Base-by-base conservation (phyloP, 2,329 filamentous ascomycete species). In the Botryotinia globosa region DNA sequence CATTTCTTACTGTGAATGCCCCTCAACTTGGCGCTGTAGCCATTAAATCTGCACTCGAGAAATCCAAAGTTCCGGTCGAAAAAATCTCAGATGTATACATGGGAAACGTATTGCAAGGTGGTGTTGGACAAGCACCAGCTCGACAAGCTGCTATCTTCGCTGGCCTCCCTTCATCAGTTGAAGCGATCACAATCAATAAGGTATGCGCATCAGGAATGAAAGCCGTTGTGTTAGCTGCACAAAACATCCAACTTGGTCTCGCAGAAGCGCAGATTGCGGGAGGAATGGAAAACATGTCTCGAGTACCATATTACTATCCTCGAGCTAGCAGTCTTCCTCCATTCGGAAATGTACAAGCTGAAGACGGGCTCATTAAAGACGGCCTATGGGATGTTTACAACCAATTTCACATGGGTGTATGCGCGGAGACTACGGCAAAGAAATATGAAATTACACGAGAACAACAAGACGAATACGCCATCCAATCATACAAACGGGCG, bases 231-330 rank as follows among this genome's bases (percentile, higher is more conserved):
- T 88, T 98, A 62, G 96, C 95, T 1, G 95, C 95, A 1, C 94
- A 97, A 80, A 96, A 97, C 80, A 97, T 98, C 78, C 93, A 98
- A 83, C 88, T 99, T 18, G 95, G 96, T 8, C 87, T 97, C 16
- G 89, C 94, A 25, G 93, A 97, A 79, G 94, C 92, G 0, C 92
- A 97, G 81, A 87, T 98, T 12, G 96, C 96, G 1, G 96, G 96
- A 75, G 96, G 96, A 71, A 98, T 99, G 92, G 96, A 99, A 85
- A 98, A 93, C 83, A 99, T 99, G 96, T 93, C 93, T 9, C 88
- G 92, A 56, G 94, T 97, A 7, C 96, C 96, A 4, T 97, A 97
- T 83, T 98, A 98, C 81, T 84, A 97, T 44, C 90, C 92, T 12
- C 90, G 96, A 45, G 89, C 94, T n/a, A 93, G 90, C 79, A 89